Evolutionary conservation across 352 stramenopile species (phyloP), one percentile per base, ranked within the genome.

Genomic region (Globisporangium paddicum): DNA sequence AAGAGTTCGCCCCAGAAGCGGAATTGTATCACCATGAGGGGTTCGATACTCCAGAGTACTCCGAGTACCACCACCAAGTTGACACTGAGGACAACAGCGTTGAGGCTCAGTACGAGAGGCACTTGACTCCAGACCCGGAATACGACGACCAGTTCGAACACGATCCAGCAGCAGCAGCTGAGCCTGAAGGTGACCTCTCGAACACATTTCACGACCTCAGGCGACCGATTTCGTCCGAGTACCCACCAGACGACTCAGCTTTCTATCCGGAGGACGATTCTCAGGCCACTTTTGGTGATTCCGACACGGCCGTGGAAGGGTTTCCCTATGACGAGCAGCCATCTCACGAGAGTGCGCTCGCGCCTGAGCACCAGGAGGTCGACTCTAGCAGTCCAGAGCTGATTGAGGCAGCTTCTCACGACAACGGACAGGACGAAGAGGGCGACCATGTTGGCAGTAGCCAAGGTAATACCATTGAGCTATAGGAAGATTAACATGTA

Each of bases 91-190:
- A 32, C 11, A 10, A n/a, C 5, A n/a, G 1, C 21, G 13, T 1
- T 3, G 45, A 34, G 5, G 25, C 1, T 0, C 5, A 35, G 6
- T 32, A 7, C 2, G 25, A 51, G 45, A 21, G 14, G 14, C 26
- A 51, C 18, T 10, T 25, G 14, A 35, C 25, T 55, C 48, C 50
- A 21, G 34, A 57, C 25, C 9, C 35, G n/a, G 34, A 1, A 16
- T 57, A 57, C 35, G 30, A 57, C 35, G 50, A 38, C 50, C 50
- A 57, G 23, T 25, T 57, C 47, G 35, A 47, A 23, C 10, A 57
- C 32, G 30, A 44, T n/a, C n/a, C n/a, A 13, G 5, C 30, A 26
- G 18, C 13, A 30, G 18, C 6, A 32, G 21, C 21, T 19, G 44
- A 7, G 3, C 4, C 41, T n/a, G 45, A 51, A 11, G 28, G 3